phyloP scores from a whole-genome alignment of 352 stramenopile species.

The Phytophthora lateralis region DNA sequence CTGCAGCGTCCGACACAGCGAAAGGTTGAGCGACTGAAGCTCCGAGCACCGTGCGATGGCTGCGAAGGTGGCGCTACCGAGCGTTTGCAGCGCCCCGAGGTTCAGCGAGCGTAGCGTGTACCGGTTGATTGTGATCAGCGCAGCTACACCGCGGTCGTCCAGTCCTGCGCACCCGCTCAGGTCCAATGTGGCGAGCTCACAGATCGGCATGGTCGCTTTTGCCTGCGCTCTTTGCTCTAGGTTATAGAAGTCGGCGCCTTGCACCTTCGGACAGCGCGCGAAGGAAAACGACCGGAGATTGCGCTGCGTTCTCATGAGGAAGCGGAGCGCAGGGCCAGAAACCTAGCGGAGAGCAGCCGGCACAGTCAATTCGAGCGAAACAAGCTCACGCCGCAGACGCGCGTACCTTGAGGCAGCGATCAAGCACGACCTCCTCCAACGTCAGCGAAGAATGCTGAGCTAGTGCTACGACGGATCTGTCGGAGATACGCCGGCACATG shows the following conservation, averaged over 20 bases:
- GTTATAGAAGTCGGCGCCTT: slow-evolving; percentile 49
- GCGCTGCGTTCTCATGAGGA: slow-evolving; percentile 62
- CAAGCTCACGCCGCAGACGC: neutral
- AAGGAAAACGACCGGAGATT: slow-evolving; percentile 57
- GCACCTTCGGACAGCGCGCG: slow-evolving; percentile 67
- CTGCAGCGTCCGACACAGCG: slow-evolving; percentile 71
- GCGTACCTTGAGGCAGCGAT: slow-evolving; percentile 71
- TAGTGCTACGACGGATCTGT: slow-evolving; percentile 64
- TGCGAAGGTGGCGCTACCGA: slow-evolving; percentile 63
- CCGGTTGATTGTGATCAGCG: slow-evolving; percentile 58
- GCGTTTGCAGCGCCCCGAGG: slow-evolving; percentile 59
- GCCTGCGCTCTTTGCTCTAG: slow-evolving; percentile 17
- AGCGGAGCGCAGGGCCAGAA: slow-evolving; percentile 57
- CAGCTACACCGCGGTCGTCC: slow-evolving; percentile 47
- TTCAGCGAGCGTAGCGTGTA: slow-evolving; percentile 58
- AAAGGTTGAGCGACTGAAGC: slow-evolving; percentile 72
- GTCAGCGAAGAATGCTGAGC: slow-evolving; percentile 45
- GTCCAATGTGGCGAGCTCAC: slow-evolving; percentile 42
- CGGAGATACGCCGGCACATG: slow-evolving; percentile 83
- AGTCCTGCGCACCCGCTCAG: slow-evolving; percentile 61
- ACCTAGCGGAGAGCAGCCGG: slow-evolving; percentile 40
- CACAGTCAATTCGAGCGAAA: slow-evolving; percentile 5
- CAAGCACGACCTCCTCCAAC: slow-evolving; percentile 44
- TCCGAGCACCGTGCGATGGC: slow-evolving; percentile 56
- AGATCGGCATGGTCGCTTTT: slow-evolving; percentile 17